These are phyloP conservation scores for Colletotrichum costaricense DNA, from an alignment of 2,329 filamentous ascomycete species.

Conservation along the genomic window DNA sequence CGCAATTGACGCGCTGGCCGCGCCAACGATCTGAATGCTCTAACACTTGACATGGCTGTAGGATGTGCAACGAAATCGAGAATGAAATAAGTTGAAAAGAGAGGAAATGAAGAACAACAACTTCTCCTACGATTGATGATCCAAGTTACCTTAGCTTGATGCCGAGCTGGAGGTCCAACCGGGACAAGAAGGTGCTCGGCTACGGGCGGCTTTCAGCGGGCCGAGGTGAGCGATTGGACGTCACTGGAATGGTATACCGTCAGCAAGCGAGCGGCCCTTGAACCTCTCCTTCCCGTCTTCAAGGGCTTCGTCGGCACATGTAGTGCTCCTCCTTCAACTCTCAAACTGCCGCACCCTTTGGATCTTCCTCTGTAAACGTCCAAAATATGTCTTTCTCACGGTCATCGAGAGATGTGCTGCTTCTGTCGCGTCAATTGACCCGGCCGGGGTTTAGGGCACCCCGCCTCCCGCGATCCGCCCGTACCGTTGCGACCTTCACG, in stretches of 20 bases:
- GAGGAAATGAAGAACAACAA: slow-evolving; percentile 5
- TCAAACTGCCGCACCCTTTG: slow-evolving; percentile 34
- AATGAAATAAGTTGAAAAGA: not conserved
- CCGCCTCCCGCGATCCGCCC: slow-evolving; percentile 45
- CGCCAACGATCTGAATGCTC: slow-evolving; percentile 49
- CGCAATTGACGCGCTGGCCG: slow-evolving; percentile 44
- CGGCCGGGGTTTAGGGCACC: slow-evolving; percentile 37
- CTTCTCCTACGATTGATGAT: slow-evolving; percentile 18
- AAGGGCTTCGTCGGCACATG: slow-evolving; percentile 40
- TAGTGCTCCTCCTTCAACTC: slow-evolving; percentile 29
- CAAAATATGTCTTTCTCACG: slow-evolving; percentile 59
- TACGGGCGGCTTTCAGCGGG: slow-evolving; percentile 59
- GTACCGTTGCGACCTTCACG: slow-evolving; percentile 78
- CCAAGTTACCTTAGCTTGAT: slow-evolving; percentile 24
- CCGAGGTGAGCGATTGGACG: slow-evolving; percentile 39
- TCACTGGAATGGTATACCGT: slow-evolving; percentile 35
- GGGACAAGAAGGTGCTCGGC: slow-evolving; percentile 42
- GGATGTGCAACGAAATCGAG: not conserved
- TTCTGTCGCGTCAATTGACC: slow-evolving; percentile 56
- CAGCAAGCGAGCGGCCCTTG: slow-evolving; percentile 34
- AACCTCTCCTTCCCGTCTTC: slow-evolving; percentile 19
- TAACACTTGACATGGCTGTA: slow-evolving; percentile 53
- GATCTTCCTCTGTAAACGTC: slow-evolving; percentile 25
- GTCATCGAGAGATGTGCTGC: slow-evolving; percentile 57
- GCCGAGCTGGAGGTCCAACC: slow-evolving; percentile 37